Evolutionary conservation across 192 early-diverging fungal species (phyloP), one percentile per base, ranked within the genome.

Genomic region (Allomyces arbusculus): DNA sequence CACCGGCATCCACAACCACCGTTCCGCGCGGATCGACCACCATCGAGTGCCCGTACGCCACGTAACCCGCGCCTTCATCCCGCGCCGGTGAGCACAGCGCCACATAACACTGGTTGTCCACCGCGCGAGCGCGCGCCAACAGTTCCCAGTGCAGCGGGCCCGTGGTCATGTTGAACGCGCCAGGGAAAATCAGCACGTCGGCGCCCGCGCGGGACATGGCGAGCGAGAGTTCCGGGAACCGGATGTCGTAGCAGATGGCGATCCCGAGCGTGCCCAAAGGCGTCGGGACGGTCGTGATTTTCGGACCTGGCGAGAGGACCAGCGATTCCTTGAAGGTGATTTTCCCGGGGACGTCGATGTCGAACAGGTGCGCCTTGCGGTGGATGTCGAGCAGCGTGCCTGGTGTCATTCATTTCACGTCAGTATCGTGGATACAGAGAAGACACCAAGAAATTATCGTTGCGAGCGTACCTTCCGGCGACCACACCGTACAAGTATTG

Each of bases 141-240:
- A 94, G 75, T 71, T 99, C 94, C 92, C 94, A 99, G 67, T 95
- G 92, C 70, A 94, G 65, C 1, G 94, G 93, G 22, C 95, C 95
- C 3, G 95, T 99, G 12, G 87, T 92, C 74, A 84, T 88, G 73
- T 96, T 99, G 75, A 97, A 97, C 0, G 92, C 94, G 1, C 91
- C 95, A 4, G 94, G 95, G 69, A 95, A 99, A 33, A 99, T 83
- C 94, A 99, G 94, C 20, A 82, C 86, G 23, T 94, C 71, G 68
- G 91, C 92, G 0, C 91, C 83, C 63, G 44, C 24, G 61, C 23
- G 9, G 19, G 25, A 14, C 28, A 26, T 8, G 33, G 66, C 6
- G 1, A n/a, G 16, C 16, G 95, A 92, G 70, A 94, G 76, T 68
- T 99, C 95, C 10, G 95, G 95, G 72, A 99, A 99, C 66, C 91